These are phyloP conservation scores for Teunomyces kruisii DNA, from an alignment of 805 yeast genomes.

Conservation along the genomic window DNA sequence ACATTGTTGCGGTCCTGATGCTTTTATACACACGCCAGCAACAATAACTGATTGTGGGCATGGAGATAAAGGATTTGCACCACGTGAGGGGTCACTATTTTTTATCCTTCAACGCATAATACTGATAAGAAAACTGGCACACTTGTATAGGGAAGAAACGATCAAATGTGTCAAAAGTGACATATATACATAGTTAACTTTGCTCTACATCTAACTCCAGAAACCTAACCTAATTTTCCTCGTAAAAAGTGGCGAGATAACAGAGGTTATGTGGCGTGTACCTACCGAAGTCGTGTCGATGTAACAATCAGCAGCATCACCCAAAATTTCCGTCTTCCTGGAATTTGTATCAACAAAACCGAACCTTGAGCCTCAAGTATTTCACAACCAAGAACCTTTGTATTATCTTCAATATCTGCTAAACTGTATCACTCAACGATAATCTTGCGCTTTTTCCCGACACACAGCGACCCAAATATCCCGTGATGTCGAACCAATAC, in stretches of 20 bases:
- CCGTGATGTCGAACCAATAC: slow-evolving; percentile 36
- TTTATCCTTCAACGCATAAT: neutral
- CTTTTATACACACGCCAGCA: neutral
- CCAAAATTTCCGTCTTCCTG: slow-evolving; percentile 1
- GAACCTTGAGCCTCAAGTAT: slow-evolving; percentile 1
- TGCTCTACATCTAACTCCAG: too few relatives aligned
- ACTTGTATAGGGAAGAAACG: too few relatives aligned
- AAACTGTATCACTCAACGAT: neutral
- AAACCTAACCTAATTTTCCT: neutral
- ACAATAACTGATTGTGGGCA: neutral
- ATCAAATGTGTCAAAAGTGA: too few relatives aligned
- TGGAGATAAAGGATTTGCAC: neutral
- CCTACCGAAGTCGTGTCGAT: slow-evolving; percentile 1
- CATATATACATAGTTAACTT: too few relatives aligned
- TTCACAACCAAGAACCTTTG: neutral
- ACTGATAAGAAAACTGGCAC: neutral
- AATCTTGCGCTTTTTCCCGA: neutral
- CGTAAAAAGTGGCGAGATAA: neutral
- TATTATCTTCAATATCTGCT: neutral
- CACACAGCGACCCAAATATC: slow-evolving; percentile 7
- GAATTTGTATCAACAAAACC: slow-evolving; percentile 3
- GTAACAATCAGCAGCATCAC: slow-evolving; percentile 4
- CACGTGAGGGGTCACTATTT: neutral
- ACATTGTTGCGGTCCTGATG: neutral
- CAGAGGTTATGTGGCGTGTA: neutral